Evolutionary conservation across 768 basidiomycete species (phyloP).

Genomic region (Lactarius pseudohatsudake): DNA sequence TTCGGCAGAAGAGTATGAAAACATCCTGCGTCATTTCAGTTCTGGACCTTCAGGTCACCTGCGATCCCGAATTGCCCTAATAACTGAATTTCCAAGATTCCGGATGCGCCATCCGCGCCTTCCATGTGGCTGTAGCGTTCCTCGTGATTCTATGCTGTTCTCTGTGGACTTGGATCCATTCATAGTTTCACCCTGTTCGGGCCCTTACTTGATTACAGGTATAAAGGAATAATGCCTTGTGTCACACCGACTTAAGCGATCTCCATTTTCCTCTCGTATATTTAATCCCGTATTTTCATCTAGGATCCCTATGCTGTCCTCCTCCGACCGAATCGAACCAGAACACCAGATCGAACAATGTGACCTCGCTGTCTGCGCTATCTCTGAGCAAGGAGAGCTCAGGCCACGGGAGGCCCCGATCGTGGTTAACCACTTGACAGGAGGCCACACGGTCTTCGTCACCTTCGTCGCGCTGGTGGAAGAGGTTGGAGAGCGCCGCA

Average conservation of each 20-base stretch:
- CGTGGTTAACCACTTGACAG: constrained; percentile 4
- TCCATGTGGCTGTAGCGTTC: background rate
- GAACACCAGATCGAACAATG: constrained; percentile 17
- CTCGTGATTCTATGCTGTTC: constrained; percentile 2
- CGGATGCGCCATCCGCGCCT: background rate
- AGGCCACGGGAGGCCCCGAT: constrained; percentile 6
- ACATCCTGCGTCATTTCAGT: background rate
- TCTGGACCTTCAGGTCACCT: background rate
- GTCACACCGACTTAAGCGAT: background rate
- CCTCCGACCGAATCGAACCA: constrained; percentile 5
- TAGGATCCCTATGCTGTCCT: background rate
- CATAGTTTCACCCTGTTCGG: constrained; percentile 3
- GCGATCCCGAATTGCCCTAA: background rate
- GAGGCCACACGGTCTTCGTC: constrained; percentile 8
- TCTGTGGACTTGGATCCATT: background rate
- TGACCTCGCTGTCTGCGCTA: constrained; percentile 14
- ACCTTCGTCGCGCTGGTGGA: constrained; percentile 15
- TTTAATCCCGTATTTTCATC: background rate
- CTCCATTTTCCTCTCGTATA: background rate
- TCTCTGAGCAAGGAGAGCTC: constrained; percentile 19
- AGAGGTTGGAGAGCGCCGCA: constrained; percentile 10
- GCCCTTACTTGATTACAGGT: background rate
- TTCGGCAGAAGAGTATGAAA: background rate
- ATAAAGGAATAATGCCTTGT: background rate
- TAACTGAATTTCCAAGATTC: background rate